These are phyloP conservation scores for Hortaea werneckii DNA, from an alignment of 2,329 filamentous ascomycete genomes.

Conservation along the genomic window DNA sequence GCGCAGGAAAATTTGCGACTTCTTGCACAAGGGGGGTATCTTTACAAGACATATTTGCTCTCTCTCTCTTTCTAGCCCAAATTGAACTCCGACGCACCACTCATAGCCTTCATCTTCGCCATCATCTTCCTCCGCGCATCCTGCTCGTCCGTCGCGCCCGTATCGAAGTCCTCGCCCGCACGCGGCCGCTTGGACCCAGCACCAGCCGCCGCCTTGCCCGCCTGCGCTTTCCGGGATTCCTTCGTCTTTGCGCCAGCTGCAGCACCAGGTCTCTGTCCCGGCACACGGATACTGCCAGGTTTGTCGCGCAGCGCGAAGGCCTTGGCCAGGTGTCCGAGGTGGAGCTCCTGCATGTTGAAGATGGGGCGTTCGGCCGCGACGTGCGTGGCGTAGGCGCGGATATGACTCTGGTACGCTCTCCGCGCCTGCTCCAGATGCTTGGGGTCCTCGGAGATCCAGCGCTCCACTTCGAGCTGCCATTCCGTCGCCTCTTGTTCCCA, in stretches of 20 bases:
- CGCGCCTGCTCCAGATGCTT: constrained; percentile 70
- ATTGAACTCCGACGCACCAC: constrained; percentile 48
- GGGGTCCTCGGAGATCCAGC: constrained; percentile 53
- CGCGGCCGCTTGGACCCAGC: constrained; percentile 17
- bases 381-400: constrained; percentile 91
- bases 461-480: constrained; percentile 55
- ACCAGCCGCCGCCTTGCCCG: constrained; percentile 25
- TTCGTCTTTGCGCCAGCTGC: constrained; percentile 38
- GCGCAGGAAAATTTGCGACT: too few relatives aligned
- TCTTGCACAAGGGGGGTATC: too few relatives aligned
- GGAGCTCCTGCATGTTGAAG: constrained; percentile 86
- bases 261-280: constrained; percentile 40
- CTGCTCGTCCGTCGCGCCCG: constrained; percentile 26
- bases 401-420: constrained; percentile 80
- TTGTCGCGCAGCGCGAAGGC: constrained; percentile 83
- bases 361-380: constrained; percentile 71
- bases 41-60: neutral
- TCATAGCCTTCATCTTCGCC: constrained; percentile 42
- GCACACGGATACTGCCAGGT: constrained; percentile 63
- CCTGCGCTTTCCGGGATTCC: constrained; percentile 29
- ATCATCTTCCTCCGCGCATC: constrained; percentile 45
- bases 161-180: constrained; percentile 19
- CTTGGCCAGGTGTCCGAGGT: constrained; percentile 89
- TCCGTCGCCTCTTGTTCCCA: constrained; percentile 60
- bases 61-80: constrained; percentile 33